Percentiles rank a stretch among this genome's conserved stretches.
Evolutionary conservation across 2,329 filamentous ascomycete genomes (phyloP).

Genomic region (Aspergillus awamori): DNA sequence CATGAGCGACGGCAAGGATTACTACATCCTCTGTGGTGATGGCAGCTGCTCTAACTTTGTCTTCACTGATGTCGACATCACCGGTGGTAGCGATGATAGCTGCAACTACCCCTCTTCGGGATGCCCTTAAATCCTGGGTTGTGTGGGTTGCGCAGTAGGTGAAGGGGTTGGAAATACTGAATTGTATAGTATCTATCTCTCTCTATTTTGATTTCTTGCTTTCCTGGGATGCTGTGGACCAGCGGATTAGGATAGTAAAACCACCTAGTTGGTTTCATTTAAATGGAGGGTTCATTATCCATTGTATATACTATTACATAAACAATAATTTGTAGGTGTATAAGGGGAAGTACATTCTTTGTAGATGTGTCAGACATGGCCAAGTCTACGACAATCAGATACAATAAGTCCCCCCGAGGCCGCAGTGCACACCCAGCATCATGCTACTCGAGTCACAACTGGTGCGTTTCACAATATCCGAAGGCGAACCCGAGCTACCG

Average conservation of each 20-base stretch:
- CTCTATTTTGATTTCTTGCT: not conserved
- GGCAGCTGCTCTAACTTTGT: slow-evolving; percentile 43
- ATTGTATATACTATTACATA: too few species aligned
- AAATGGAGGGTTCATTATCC: too few species aligned
- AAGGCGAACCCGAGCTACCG: too few species aligned
- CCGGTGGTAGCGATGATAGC: slow-evolving; percentile 36
- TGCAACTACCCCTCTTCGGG: slow-evolving; percentile 26
- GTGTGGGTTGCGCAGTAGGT: too few species aligned
- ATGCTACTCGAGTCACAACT: too few species aligned
- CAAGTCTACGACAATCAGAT: too few species aligned
- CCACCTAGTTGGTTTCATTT: not conserved
- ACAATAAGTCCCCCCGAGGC: too few species aligned
- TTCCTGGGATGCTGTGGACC: not conserved
- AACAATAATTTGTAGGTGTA: not conserved
- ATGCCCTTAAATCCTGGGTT: slow-evolving; percentile 9
- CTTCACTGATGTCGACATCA: slow-evolving; percentile 42
- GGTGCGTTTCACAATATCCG: too few species aligned
- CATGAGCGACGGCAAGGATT: slow-evolving; percentile 37
- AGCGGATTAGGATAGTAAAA: not conserved
- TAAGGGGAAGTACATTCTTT: too few species aligned
- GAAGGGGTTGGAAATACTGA: not conserved
- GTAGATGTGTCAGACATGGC: too few species aligned
- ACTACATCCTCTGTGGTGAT: slow-evolving; percentile 44
- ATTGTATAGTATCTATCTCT: not conserved
- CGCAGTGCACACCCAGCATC: too few species aligned